phyloP scores from a whole-genome alignment of 169 alveolate genomes.

The Plasmodium falciparum region DNA sequence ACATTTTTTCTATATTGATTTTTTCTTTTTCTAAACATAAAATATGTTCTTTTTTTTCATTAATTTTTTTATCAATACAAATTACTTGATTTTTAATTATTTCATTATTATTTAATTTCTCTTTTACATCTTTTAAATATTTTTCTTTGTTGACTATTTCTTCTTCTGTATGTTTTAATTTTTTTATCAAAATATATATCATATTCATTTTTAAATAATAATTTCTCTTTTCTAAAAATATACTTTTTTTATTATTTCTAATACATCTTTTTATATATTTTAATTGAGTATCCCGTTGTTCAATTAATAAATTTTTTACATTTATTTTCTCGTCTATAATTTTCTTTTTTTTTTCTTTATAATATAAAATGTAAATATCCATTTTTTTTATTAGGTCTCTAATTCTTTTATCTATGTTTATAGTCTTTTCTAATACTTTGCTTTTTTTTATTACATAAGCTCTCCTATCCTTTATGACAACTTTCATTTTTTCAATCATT shows the following conservation, averaged over 20 bases:
- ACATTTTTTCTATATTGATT: conserved; percentile 59
- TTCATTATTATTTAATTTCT: conserved; percentile 34
- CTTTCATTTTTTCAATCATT: conserved; percentile 5
- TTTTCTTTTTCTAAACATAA: conserved; percentile 61
- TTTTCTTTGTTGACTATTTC: conserved; percentile 13
- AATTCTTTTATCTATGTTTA: conserved; percentile 32
- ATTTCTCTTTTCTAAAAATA: conserved; percentile 22
- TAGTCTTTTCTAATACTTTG: conserved; percentile 19
- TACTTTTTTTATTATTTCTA: conserved; percentile 12
- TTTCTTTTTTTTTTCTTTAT: neutral
- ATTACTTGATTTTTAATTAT: conserved; percentile 32
- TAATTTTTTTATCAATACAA: conserved; percentile 22
- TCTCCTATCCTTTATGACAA: conserved; percentile 20
- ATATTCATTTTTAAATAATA: conserved; percentile 13
- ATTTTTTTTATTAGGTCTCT: conserved; percentile 21
- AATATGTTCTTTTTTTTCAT: conserved; percentile 49
- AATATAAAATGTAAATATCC: conserved; percentile 12
- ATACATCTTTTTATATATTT: conserved; percentile 14
- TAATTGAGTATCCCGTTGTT: neutral
- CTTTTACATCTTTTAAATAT: conserved; percentile 6
- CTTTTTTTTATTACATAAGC: conserved; percentile 9
- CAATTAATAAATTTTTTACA: neutral
- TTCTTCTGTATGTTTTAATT: neutral
- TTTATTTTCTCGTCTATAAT: neutral
- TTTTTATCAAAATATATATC: neutral